Evolutionary conservation across 2,329 filamentous ascomycete species (phyloP), one percentile per base, ranked within the genome.

Genomic region (Arachnomyces sp.): DNA sequence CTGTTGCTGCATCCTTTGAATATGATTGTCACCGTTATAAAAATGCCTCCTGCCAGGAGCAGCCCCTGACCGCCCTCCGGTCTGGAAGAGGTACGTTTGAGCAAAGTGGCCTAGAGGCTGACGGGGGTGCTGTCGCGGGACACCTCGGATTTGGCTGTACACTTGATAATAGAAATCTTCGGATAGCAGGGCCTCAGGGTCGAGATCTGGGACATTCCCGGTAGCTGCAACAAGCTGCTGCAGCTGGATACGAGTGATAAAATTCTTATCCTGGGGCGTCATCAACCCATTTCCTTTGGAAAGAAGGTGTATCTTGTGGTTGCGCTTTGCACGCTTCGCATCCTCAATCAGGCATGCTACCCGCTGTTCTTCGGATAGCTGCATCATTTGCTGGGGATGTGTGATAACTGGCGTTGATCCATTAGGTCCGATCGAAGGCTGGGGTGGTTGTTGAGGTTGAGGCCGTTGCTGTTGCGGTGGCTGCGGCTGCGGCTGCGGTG

Each of bases 151-250:
- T 54, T 95, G 89, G 55, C 83, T 90, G 54, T 94, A 90, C 15
- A 98, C 92, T 59, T 98, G 92, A 56, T 96, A 98, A 65, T 98
- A 98, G 60, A 98, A 98, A 60, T 98, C 92, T 54, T 98, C 92
- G 1, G 81, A 77, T 29, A 96, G 73, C 5, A 85, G 80, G 28
- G 86, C 79, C 57, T 96, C 89, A 0, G 80, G 78, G 34, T 83
- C 84, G 34, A 82, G 76, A 46, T 94, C 88, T 39, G 82, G 82
- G 3, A 88, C 77, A 54, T 88, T 92, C 7, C 90, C 90, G 16
- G 88, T 94, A 7, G 92, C 89, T 8, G 90, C 82, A 39, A 98
- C 86, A 28, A 98, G 76, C 60, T 98, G 92, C 66, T 98, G 92
- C 38, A 98, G 74, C 61, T 98, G 92, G 49, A 98, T 98, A 13